phyloP scores from a whole-genome alignment of 352 stramenopile genomes.

The Globisporangium paroecandrum region DNA sequence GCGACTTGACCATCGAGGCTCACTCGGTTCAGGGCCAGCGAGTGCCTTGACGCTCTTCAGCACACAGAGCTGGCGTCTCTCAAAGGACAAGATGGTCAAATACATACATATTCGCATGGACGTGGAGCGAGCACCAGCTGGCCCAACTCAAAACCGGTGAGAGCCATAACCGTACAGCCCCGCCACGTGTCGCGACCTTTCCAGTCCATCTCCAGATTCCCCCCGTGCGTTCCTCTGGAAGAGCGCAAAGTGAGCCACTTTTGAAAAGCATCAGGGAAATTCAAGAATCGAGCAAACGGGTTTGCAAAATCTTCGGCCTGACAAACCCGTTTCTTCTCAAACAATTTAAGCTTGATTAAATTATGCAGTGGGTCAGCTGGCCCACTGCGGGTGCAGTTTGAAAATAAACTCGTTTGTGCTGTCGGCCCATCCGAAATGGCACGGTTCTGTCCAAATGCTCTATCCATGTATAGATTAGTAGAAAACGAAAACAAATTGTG shows the following conservation, averaged over 20 bases:
- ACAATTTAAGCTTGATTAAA: background rate
- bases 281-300: background rate
- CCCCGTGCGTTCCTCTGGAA: background rate
- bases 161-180: background rate
- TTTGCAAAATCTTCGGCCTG: background rate
- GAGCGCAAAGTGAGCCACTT: background rate
- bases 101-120: background rate
- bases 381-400: too few relatives aligned
- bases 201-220: background rate
- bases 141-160: background rate
- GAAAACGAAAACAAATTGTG: too few relatives aligned
- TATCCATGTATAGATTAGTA: slow-evolving; percentile 7
- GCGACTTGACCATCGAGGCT: too few relatives aligned
- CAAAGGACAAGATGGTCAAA: background rate
- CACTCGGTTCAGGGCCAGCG: too few relatives aligned
- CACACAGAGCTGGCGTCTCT: too few relatives aligned
- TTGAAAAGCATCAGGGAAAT: background rate
- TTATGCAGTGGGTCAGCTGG: background rate
- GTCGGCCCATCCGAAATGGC: background rate
- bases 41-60: too few relatives aligned
- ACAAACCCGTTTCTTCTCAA: background rate
- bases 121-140: background rate
- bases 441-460: background rate
- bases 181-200: slow-evolving; percentile 1
- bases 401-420: background rate